These are phyloP conservation scores for Rauvolfia tetraphylla DNA, from an alignment of 257 asterid genomes.

Conservation along the genomic window DNA sequence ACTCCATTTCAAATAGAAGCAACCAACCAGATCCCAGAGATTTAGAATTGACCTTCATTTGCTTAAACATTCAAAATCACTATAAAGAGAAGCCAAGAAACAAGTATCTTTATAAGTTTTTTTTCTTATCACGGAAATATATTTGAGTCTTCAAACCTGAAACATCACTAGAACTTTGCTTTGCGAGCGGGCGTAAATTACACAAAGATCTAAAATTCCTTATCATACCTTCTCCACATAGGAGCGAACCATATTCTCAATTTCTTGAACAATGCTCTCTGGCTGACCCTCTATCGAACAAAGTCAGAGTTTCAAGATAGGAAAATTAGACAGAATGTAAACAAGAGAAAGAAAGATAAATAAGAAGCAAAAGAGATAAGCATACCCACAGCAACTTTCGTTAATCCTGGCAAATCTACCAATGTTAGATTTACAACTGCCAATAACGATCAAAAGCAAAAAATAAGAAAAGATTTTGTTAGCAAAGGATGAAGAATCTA, in stretches of 20 bases:
- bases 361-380: conserved; percentile 3
- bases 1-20: neutral
- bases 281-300: conserved; percentile 41
- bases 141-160: neutral
- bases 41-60: neutral
- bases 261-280: conserved; percentile 37
- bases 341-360: neutral
- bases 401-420: conserved; percentile 48
- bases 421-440: conserved; percentile 49
- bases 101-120: neutral
- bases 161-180: neutral
- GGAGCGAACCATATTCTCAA: conserved; percentile 44
- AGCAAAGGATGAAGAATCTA: neutral
- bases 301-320: neutral
- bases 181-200: neutral
- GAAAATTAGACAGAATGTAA: neutral
- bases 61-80: neutral
- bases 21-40: neutral
- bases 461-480: neutral
- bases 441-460: neutral
- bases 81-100: neutral
- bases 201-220: neutral
- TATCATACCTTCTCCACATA: conserved; percentile 37
- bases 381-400: conserved; percentile 51
- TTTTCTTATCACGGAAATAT: neutral